Evolutionary conservation across 768 basidiomycete genomes (phyloP), one percentile per base, ranked within the genome.

Genomic region (Lactifluus volemus): DNA sequence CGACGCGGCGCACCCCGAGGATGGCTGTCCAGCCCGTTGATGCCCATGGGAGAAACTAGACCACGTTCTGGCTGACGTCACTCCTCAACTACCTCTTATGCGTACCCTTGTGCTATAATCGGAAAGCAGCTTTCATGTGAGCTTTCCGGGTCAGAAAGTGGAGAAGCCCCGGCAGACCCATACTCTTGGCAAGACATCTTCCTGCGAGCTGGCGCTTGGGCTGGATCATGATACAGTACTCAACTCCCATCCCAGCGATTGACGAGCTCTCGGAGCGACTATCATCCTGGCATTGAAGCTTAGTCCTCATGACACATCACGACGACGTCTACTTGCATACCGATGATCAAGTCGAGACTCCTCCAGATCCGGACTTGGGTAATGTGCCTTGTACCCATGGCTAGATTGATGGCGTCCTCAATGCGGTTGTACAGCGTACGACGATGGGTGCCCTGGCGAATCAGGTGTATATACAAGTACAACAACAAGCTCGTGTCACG

Each of bases 61-160:
- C 52, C 61, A 58, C 61, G 61, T 63, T 63, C 61, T 53, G 11
- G 30, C 61, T 63, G 61, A 63, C 61, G 61, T 63, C 61, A 63
- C 41, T 10, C 53, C 29, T 44, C 12, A 32, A 48, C 45, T 38
- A 25, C 21, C 25, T 42, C 8, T n/a, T 14, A 25, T 19, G 25
- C 41, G 21, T 47, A 44, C 38, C 45, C 32, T 58, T 53, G 30
- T 61, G 15, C 55, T 49, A 34, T 39, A 57, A 57, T 45, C 32
- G 32, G 61, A 53, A 58, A 38, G 45, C 10, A 15, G 3, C 29
- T 32, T 32, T 4, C 36, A 19, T 49, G 47, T 49, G 36, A 49
- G 48, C 14, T 53, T 53, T 38, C 32, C 55, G 48, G 47, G 45
- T 32, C 32, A 30, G 55, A 48, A 42, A 49, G 12, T 36, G 47